Conservation (phyloP, 108 stramenopile species). For the Asterionellopsis glacialis region DNA sequence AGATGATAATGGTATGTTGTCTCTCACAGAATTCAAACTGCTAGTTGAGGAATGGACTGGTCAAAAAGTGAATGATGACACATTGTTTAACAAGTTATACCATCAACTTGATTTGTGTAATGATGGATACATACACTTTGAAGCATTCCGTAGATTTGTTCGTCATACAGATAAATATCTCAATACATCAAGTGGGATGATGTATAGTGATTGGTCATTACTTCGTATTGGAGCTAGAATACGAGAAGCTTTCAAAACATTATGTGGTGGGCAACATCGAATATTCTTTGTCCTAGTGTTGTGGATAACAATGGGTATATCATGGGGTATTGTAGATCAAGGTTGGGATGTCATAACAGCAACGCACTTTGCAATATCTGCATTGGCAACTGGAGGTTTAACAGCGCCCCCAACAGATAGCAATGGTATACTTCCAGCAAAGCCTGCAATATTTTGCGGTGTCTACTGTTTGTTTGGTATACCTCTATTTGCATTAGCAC, state of each 20-base stretch:
- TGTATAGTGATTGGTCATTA: slow-evolving; percentile 1
- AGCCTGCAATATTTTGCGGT: slow-evolving; percentile 57
- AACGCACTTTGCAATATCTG: slow-evolving; percentile 70
- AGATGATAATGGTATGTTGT: not conserved
- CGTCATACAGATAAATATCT: not conserved
- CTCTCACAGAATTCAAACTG: too few species aligned
- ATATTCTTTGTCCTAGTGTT: slow-evolving; percentile 46
- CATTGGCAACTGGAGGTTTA: slow-evolving; percentile 64
- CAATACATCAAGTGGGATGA: not conserved
- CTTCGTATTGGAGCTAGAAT: not conserved
- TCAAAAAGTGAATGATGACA: not conserved
- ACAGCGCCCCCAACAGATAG: slow-evolving; percentile 54
- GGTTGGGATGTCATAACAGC: slow-evolving; percentile 58
- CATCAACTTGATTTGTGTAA: not conserved
- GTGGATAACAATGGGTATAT: slow-evolving; percentile 42
- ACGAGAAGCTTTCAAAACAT: not conserved
- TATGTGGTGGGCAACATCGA: slow-evolving; percentile 18
- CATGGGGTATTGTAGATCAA: slow-evolving; percentile 48
- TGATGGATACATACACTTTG: not conserved
- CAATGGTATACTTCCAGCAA: slow-evolving; percentile 47
- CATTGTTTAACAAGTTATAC: not conserved
- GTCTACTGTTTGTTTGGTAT: slow-evolving; percentile 63
- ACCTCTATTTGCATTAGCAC: slow-evolving; percentile 59
- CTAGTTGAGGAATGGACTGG: not conserved
- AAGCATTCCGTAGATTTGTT: not conserved